Conservation (phyloP, 73 alveolate genomes). For the Durusdinium trenchii region DNA sequence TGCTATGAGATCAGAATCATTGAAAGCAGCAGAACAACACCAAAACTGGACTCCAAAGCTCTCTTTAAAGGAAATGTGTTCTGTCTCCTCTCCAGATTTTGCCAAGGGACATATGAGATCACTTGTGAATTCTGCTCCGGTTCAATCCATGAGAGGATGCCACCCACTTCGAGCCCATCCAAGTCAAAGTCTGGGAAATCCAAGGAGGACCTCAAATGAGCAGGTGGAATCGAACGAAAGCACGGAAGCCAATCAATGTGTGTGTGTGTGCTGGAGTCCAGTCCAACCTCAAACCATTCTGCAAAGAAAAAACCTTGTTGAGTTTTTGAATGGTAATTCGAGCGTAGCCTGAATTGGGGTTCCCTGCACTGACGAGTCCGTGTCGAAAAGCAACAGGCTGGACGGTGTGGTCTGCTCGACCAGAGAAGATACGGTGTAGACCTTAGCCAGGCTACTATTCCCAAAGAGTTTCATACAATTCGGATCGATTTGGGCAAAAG, state of each 20-base stretch:
- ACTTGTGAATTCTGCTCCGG: conserved; percentile 44
- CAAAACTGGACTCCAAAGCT: too few relatives aligned
- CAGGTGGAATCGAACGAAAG: neutral
- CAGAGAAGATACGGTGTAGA: conserved; percentile 38
- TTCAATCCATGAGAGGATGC: conserved; percentile 22
- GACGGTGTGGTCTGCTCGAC: conserved; percentile 62
- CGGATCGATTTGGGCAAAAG: too few relatives aligned
- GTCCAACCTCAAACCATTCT: neutral
- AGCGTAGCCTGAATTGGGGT: too few relatives aligned
- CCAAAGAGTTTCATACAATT: too few relatives aligned
- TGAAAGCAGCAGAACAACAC: too few relatives aligned
- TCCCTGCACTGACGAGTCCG: conserved; percentile 57
- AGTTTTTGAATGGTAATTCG: too few relatives aligned
- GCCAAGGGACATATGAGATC: neutral
- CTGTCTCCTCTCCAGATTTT: too few relatives aligned
- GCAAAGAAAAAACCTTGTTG: too few relatives aligned
- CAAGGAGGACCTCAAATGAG: conserved; percentile 17
- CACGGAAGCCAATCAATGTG: neutral
- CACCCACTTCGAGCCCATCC: conserved; percentile 58
- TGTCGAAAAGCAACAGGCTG: neutral
- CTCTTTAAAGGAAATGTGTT: too few relatives aligned
- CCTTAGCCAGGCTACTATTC: too few relatives aligned
- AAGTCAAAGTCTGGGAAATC: conserved; percentile 45
- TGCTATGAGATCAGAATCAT: too few relatives aligned
- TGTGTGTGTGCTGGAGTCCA: neutral